A percentile compares a stretch with the other conserved stretches of the same genome.
Evolutionary conservation across 1,139 yeast genomes (phyloP).

Genomic region (Blastobotrys niveus): DNA sequence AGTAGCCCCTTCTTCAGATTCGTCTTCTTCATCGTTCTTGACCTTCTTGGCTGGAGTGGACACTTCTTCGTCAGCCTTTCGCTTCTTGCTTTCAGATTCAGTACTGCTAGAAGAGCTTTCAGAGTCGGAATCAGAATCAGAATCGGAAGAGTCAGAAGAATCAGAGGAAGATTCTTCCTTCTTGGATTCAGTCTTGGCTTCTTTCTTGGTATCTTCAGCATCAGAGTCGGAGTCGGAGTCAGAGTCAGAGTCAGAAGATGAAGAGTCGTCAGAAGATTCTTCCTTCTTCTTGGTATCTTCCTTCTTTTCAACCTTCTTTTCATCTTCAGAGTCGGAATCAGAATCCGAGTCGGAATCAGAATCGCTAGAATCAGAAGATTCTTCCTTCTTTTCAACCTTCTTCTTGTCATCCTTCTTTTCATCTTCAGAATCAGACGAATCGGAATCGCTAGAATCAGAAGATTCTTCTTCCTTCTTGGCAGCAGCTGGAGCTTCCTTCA

Average conservation of each 20-base stretch:
- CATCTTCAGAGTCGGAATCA: constrained; percentile 29
- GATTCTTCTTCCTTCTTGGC: constrained; percentile 23
- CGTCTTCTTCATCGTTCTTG: constrained; percentile 36
- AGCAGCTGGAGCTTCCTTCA: constrained; percentile 19
- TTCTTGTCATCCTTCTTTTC: constrained; percentile 28
- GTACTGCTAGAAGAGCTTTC: constrained; percentile 28
- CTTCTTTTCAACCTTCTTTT: constrained; percentile 22
- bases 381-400: constrained; percentile 27
- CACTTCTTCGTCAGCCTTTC: constrained; percentile 35
- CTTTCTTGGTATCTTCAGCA: constrained; percentile 24
- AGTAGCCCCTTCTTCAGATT: constrained; percentile 64
- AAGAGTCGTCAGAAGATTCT: background rate
- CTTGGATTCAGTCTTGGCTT: constrained; percentile 30
- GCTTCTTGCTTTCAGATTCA: constrained; percentile 33
- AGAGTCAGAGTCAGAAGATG: constrained; percentile 4
- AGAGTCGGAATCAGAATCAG: constrained; percentile 24
- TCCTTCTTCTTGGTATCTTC: constrained; percentile 7
- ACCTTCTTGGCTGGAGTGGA: constrained; percentile 38
- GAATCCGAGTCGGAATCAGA: constrained; percentile 31
- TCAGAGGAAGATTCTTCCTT: constrained; percentile 32
- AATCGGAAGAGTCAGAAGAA: constrained; percentile 23
- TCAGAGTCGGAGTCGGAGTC: constrained; percentile 24
- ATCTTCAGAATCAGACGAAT: constrained; percentile 32
- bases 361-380: constrained; percentile 25
- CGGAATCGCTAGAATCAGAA: constrained; percentile 28